Conservation (phyloP, 257 asterid species). For the Eustoma russellianum region DNA sequence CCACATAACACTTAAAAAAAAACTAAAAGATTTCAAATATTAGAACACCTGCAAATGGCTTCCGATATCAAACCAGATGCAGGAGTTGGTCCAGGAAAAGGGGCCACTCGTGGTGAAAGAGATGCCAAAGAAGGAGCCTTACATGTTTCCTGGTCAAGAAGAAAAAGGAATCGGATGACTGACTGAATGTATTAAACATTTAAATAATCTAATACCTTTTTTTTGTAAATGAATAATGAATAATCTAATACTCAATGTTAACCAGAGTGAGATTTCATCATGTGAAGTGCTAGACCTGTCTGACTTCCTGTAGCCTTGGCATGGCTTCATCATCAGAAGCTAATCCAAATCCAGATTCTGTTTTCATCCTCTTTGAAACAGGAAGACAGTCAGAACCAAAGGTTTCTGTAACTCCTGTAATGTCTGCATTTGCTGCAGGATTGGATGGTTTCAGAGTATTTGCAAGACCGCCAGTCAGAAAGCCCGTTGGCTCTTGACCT, state of each 20-base stretch:
- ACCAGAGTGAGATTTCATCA: neutral
- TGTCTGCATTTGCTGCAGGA: constrained; percentile 41
- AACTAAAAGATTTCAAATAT: neutral
- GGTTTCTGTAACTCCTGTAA: constrained; percentile 28
- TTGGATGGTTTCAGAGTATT: constrained; percentile 23
- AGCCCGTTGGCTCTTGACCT: constrained; percentile 48
- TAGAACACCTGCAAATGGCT: constrained; percentile 34
- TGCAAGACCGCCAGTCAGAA: constrained; percentile 28
- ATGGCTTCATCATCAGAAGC: constrained; percentile 17
- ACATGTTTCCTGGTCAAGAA: constrained; percentile 28
- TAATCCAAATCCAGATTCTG: constrained; percentile 22
- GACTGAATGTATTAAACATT: no score
- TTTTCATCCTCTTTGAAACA: constrained; percentile 25
- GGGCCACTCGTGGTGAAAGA: constrained; percentile 20
- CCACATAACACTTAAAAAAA: neutral
- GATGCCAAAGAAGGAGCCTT: constrained; percentile 20
- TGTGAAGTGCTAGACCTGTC: constrained; percentile 23
- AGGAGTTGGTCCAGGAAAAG: constrained; percentile 21
- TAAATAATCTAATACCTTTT: neutral
- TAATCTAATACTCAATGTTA: no score
- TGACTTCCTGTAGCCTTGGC: constrained; percentile 21
- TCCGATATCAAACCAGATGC: constrained; percentile 20
- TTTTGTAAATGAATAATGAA: neutral
- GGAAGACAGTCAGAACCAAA: constrained; percentile 24
- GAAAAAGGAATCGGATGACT: neutral